These are phyloP conservation scores for Trypanosomatidae sp. DNA, from an alignment of 208 protist species.

Conservation along the genomic window DNA sequence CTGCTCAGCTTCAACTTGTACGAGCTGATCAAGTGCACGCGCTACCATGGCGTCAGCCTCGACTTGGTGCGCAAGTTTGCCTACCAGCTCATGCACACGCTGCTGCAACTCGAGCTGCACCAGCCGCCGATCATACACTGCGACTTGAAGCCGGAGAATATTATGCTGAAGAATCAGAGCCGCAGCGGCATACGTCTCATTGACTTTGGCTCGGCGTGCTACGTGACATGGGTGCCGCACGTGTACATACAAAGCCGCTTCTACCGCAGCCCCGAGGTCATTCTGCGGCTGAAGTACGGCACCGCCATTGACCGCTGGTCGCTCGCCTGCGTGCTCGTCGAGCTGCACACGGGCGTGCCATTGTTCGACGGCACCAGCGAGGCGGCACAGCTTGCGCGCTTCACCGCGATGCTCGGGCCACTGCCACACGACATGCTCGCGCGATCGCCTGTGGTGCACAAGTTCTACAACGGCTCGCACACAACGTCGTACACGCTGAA, in stretches of 20 bases:
- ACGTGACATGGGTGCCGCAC: constrained; percentile 88
- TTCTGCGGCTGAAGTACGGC: constrained; percentile 91
- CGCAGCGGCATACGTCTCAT: constrained; percentile 92
- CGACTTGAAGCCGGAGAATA: constrained; percentile 96
- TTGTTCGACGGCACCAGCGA: constrained; percentile 94
- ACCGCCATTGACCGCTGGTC: constrained; percentile 97
- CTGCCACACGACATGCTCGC: constrained; percentile 49
- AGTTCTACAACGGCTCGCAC: constrained; percentile 67
- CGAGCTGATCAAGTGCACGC: constrained; percentile 89
- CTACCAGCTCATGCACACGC: constrained; percentile 84
- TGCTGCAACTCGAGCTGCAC: constrained; percentile 78
- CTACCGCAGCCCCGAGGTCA: constrained; percentile 97
- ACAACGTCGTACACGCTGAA: constrained; percentile 2
- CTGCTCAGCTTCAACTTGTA: constrained; percentile 95
- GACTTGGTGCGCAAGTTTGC: constrained; percentile 90
- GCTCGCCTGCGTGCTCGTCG: constrained; percentile 97
- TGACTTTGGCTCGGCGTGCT: constrained; percentile 97
- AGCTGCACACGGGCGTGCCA: constrained; percentile 95
- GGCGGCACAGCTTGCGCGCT: constrained; percentile 90
- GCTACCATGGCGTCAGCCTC: constrained; percentile 77
- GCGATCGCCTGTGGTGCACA: constrained; percentile 23
- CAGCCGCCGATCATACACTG: constrained; percentile 95
- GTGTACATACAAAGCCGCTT: constrained; percentile 97
- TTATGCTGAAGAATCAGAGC: constrained; percentile 81
- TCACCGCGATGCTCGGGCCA: constrained; percentile 74